Conservation (phyloP, 2,329 filamentous ascomycete genomes). For the Calonectria crousiana region DNA sequence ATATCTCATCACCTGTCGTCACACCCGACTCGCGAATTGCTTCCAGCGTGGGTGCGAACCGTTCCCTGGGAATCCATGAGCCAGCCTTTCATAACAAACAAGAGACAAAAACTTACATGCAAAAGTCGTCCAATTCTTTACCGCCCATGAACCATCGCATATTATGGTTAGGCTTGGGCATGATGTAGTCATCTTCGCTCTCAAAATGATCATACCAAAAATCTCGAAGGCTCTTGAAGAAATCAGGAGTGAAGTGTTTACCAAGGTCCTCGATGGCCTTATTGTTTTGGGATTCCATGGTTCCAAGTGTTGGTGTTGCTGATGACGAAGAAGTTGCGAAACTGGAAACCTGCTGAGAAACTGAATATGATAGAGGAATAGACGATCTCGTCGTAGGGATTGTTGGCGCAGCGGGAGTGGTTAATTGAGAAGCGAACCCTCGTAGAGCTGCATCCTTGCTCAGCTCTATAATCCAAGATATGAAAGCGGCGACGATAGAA, state of each 20-base stretch:
- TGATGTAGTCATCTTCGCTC: conserved; percentile 40
- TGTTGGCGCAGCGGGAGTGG: not conserved
- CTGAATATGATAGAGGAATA: not conserved
- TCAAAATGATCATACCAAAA: conserved; percentile 55
- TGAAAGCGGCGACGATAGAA: conserved; percentile 28
- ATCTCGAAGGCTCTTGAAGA: conserved; percentile 47
- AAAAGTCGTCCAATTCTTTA: conserved; percentile 50
- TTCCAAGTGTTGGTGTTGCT: not conserved
- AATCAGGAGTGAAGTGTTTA: conserved; percentile 41
- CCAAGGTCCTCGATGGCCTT: conserved; percentile 25
- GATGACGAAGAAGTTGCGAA: conserved; percentile 20
- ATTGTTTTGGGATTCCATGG: conserved; percentile 8
- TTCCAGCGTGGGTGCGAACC: conserved; percentile 49
- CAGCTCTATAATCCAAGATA: conserved; percentile 34
- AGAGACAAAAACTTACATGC: conserved; percentile 44
- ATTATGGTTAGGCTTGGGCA: conserved; percentile 42
- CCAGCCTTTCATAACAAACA: not conserved
- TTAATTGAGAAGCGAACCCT: conserved; percentile 15
- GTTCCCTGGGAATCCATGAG: conserved; percentile 36
- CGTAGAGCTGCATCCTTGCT: conserved; percentile 35
- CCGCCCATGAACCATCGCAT: conserved; percentile 52
- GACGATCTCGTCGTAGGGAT: conserved; percentile 14
- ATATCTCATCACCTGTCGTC: conserved; percentile 45
- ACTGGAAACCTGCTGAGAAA: not conserved
- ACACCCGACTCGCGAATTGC: conserved; percentile 45